phyloP scores from a whole-genome alignment of 148 eudicot species.

The Fallopia convolvulus region DNA sequence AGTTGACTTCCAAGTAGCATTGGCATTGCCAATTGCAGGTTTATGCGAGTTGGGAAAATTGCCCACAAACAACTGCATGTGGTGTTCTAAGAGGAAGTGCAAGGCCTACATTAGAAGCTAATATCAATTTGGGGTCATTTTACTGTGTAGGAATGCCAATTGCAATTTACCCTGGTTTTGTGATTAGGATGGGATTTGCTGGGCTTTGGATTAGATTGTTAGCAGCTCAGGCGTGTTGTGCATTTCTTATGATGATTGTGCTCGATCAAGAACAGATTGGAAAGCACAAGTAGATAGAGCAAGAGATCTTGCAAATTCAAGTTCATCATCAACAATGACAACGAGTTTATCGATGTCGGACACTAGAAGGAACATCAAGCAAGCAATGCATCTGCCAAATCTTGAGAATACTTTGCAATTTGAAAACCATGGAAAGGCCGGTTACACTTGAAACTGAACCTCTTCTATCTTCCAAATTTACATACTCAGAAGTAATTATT shows the following conservation, averaged over 20 bases:
- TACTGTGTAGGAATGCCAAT: conserved; percentile 59
- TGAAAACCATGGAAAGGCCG: neutral
- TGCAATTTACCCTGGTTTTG: conserved; percentile 40
- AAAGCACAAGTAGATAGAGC: conserved; percentile 34
- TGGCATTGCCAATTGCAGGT: conserved; percentile 45
- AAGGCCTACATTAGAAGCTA: conserved; percentile 48
- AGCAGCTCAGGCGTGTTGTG: conserved; percentile 59
- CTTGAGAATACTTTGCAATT: conserved; percentile 3
- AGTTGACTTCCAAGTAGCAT: no score
- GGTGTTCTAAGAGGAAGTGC: conserved; percentile 59
- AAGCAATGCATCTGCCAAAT: neutral
- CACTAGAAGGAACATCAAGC: neutral
- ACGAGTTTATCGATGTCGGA: neutral
- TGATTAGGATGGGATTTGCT: conserved; percentile 36
- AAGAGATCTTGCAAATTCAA: conserved; percentile 27
- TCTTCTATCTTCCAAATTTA: conserved; percentile 5
- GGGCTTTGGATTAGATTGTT: conserved; percentile 57
- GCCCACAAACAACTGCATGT: conserved; percentile 61
- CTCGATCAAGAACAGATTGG: conserved; percentile 57
- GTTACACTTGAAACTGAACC: neutral
- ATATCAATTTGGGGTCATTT: conserved; percentile 47
- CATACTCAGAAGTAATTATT: no score
- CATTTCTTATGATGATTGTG: conserved; percentile 41
- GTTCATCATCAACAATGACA: conserved; percentile 8
- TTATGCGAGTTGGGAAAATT: conserved; percentile 59